Evolutionary conservation across 306 rosid genomes (phyloP), one percentile per base, ranked within the genome.

Genomic region (Calophaca sinica): DNA sequence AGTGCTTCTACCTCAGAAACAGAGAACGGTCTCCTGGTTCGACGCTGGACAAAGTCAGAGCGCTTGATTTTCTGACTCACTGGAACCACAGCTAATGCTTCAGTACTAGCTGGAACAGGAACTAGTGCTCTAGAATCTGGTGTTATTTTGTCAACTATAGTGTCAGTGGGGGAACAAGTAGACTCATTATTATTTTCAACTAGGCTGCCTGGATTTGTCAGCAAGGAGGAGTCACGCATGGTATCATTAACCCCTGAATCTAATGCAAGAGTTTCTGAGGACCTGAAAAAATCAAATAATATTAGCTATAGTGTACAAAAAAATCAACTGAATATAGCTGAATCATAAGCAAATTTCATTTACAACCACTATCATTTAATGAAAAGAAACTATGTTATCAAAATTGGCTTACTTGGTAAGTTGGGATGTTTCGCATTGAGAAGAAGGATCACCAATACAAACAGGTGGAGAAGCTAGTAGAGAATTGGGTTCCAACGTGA

Each of bases 1-100:
- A 94, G 86, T 35, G 98, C 96, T 87, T 94, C 98, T 62, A 94
- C 98, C 88, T 94, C 98, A 4, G 91, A 38, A 42, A 94, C 98
- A 57, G 97, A 89, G 79, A 94, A 94, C 2, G 98, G 98, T 72
- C 98, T 80, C 81, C 98, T 87, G 15, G 94, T 89, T 74, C 98
- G 91, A 70, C 98, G 98, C 87, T 94, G 97, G 69, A 65, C 91
- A 84, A 74, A 83, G 71, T 91, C 97, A 20, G 90, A 65, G 49
- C 88, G 90, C 90, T 80, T 91, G 58, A 72, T 48, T 84, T 89
- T 91, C 53, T 84, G 91, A 82, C 75, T 88, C 64, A 83, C 64
- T 26, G 98, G 98, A 79, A 89, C 85, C 66, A 81, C 84, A 62
- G 93, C 91, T 78, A 94, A 82, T 76, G 98, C 82, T 73, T 91